phyloP scores from a whole-genome alignment of 257 asterid species.

The Jacaranda mimosifolia region DNA sequence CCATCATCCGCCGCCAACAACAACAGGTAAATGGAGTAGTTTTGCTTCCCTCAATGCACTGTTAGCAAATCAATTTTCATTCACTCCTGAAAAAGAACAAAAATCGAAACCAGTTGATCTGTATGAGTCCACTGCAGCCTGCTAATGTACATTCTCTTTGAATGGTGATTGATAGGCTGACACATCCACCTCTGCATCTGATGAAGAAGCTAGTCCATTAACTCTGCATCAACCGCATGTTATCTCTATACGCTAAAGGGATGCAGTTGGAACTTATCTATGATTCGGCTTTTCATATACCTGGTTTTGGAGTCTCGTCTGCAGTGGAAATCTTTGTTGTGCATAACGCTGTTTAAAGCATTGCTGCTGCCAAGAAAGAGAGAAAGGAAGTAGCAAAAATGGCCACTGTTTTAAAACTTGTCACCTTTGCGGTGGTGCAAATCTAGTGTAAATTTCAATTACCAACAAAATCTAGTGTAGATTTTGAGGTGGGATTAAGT shows the following conservation, averaged over 20 bases:
- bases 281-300: background rate
- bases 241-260: slow-evolving; percentile 40
- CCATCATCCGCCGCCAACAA: slow-evolving; percentile 60
- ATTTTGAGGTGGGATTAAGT: slow-evolving; percentile 43
- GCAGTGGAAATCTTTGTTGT: too few relatives aligned
- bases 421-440: slow-evolving; percentile 23
- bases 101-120: too few relatives aligned
- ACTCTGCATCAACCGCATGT: slow-evolving; percentile 38
- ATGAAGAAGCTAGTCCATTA: slow-evolving; percentile 62
- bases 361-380: background rate
- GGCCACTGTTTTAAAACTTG: background rate
- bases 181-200: slow-evolving; percentile 44
- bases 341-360: background rate
- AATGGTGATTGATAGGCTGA: slow-evolving; percentile 50
- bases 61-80: background rate
- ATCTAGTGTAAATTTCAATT: slow-evolving; percentile 33
- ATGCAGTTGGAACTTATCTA: background rate
- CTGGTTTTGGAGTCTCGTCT: background rate
- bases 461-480: background rate
- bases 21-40: slow-evolving; percentile 53
- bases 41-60: background rate
- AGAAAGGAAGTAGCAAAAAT: background rate
- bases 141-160: slow-evolving; percentile 19
- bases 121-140: background rate
- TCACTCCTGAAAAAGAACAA: background rate